A percentile compares a stretch with the other conserved stretches of the same genome.
These are phyloP conservation scores for Macrolepiota dolichaula DNA, from an alignment of 768 basidiomycete species.

Conservation along the genomic window DNA sequence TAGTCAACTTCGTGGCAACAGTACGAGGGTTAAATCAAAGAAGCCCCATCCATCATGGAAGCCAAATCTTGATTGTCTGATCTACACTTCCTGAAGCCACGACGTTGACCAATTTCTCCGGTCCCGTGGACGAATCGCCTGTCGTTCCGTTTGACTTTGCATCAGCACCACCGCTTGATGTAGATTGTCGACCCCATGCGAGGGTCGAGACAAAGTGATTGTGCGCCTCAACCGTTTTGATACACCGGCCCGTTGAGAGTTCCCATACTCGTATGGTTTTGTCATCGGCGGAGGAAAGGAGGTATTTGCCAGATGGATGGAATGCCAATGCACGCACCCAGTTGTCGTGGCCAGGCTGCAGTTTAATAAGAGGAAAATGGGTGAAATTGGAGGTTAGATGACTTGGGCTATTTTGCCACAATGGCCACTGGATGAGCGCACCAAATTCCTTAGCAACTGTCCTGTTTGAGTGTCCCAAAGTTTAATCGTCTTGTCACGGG, in stretches of 20 bases:
- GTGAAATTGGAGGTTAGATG: conserved; percentile 2
- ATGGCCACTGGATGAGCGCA: conserved; percentile 26
- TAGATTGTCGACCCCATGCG: conserved; percentile 68
- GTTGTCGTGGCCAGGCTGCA: conserved; percentile 77
- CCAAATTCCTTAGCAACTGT: conserved; percentile 75
- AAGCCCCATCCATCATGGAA: conserved; percentile 35
- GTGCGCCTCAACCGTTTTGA: conserved; percentile 87
- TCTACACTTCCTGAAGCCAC: conserved; percentile 69
- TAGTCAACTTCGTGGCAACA: neutral
- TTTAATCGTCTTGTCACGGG: conserved; percentile 89
- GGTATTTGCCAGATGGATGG: conserved; percentile 86
- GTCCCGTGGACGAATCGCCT: conserved; percentile 29
- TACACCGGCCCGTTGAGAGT: conserved; percentile 76
- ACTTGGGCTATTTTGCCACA: neutral
- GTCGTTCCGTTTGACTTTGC: conserved; percentile 32
- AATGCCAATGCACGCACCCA: conserved; percentile 89
- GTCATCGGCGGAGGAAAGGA: conserved; percentile 91
- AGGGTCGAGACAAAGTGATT: conserved; percentile 79
- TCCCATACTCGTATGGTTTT: conserved; percentile 92
- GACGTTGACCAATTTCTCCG: conserved; percentile 65
- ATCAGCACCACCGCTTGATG: conserved; percentile 30
- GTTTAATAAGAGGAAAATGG: neutral
- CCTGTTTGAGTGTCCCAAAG: conserved; percentile 87
- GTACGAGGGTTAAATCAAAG: conserved; percentile 2
- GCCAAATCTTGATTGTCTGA: conserved; percentile 65